Conservation (phyloP, 163 green algal genomes). For the Coccomyxa subellipsoidea region DNA sequence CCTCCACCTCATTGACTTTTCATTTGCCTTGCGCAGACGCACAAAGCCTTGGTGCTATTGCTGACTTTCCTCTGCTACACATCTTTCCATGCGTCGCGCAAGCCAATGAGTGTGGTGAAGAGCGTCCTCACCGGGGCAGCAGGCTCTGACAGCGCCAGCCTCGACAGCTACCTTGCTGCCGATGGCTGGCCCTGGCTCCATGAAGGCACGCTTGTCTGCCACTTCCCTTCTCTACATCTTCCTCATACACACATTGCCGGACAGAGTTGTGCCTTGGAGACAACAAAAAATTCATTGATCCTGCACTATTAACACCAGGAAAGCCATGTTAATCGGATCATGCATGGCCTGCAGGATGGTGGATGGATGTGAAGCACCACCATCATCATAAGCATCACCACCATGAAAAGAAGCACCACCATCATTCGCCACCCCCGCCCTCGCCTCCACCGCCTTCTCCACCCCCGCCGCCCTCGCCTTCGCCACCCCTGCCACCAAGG, state of each 20-base stretch:
- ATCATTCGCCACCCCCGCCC: background rate
- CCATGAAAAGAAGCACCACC: constrained; percentile 9
- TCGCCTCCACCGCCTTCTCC: background rate
- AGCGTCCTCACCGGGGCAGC: constrained; percentile 40
- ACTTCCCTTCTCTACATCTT: background rate
- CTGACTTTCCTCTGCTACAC: constrained; percentile 90
- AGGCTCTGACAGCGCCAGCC: background rate
- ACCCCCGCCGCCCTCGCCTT: background rate
- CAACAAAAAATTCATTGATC: too few species aligned
- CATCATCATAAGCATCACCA: constrained; percentile 8
- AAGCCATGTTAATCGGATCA: too few species aligned
- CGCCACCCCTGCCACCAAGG: background rate
- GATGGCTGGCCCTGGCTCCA: background rate
- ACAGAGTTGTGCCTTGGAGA: too few species aligned
- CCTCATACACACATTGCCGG: too few species aligned
- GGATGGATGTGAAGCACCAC: background rate
- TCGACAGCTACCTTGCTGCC: background rate
- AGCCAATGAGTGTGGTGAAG: constrained; percentile 91
- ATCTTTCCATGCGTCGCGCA: constrained; percentile 85
- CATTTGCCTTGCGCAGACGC: constrained; percentile 15
- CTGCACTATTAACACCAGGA: too few species aligned
- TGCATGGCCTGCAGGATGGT: background rate
- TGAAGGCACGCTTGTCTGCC: background rate
- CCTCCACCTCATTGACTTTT: background rate
- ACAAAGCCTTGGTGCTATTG: constrained; percentile 61